Evolutionary conservation across 2,329 filamentous ascomycete species (phyloP), one percentile per base, ranked within the genome.

Genomic region (Colletotrichum theobromicola): DNA sequence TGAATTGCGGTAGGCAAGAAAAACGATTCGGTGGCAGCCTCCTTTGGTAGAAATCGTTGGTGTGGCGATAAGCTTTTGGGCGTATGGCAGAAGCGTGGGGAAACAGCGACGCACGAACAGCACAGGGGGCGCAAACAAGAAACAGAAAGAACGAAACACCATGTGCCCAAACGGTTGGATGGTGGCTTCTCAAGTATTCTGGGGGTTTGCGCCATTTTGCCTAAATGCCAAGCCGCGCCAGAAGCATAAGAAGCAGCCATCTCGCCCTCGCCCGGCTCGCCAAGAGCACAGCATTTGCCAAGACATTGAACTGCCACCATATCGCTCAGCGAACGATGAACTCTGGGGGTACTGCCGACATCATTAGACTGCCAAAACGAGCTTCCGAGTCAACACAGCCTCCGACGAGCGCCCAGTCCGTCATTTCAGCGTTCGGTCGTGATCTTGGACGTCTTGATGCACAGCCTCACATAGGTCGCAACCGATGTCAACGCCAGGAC

Each of bases 121-220:
- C n/a, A n/a, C n/a, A n/a, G n/a, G n/a, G n/a, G n/a, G n/a, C n/a
- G n/a, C n/a, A n/a, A n/a, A n/a, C n/a, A n/a, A n/a, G n/a, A n/a
- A n/a, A n/a, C n/a, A n/a, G n/a, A 24, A 26, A 50, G 4, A 8
- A 3, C 5, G 18, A 21, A 12, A 16, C 5, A 15, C 58, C 65
- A 73, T 73, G 65, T 73, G 65, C 26, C 30, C 15, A 16, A 64
- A 73, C 28, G 58, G 46, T 63, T 73, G 65, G 70, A 34, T 69
- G n/a, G 46, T 34, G 34, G 32, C 21, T 21, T 8, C 8, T 57
- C 34, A 69, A 63, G 32, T 46, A 30, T 12, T 21, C 13, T 60
- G 10, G 5, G 46, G 32, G 16, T 50, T 24, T 70, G 65, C 65
- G 58, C 34, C 28, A 73, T 69, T 73, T 68, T 55, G 12, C 26